phyloP scores from a whole-genome alignment of 2,329 filamentous ascomycete species.

The Trichoderma semiorbis region DNA sequence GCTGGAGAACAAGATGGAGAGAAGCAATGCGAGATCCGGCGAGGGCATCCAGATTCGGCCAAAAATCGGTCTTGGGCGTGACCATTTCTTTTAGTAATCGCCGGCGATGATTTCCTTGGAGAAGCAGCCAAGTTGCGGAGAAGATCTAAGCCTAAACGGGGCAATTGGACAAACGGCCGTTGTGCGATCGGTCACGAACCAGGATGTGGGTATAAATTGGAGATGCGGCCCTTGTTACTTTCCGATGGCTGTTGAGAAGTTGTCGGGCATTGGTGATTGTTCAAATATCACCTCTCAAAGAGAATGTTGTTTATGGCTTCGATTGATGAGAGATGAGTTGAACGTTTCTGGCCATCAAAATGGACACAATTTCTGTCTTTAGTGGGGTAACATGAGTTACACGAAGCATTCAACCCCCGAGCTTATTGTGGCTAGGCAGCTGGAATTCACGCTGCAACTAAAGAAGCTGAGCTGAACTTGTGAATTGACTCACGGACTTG shows the following conservation, averaged over 20 bases:
- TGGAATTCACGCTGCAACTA: not conserved
- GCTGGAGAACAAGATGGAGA: not conserved
- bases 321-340: not conserved
- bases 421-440: not conserved
- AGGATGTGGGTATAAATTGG: not conserved
- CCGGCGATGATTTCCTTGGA: conserved; percentile 9
- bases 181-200: not conserved
- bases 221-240: not conserved
- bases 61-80: conserved; percentile 7
- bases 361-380: not conserved
- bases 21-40: not conserved
- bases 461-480: not conserved
- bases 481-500: not conserved
- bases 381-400: not conserved
- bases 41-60: conserved; percentile 9
- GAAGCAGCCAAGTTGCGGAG: not conserved
- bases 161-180: not conserved
- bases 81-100: conserved; percentile 10
- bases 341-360: not conserved
- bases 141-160: conserved; percentile 7
- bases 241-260: not conserved
- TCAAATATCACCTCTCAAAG: not conserved
- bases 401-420: not conserved
- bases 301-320: not conserved
- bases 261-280: not conserved